These are phyloP conservation scores for Acanthamoeba castellanii DNA, from an alignment of 208 protist species.

Conservation along the genomic window DNA sequence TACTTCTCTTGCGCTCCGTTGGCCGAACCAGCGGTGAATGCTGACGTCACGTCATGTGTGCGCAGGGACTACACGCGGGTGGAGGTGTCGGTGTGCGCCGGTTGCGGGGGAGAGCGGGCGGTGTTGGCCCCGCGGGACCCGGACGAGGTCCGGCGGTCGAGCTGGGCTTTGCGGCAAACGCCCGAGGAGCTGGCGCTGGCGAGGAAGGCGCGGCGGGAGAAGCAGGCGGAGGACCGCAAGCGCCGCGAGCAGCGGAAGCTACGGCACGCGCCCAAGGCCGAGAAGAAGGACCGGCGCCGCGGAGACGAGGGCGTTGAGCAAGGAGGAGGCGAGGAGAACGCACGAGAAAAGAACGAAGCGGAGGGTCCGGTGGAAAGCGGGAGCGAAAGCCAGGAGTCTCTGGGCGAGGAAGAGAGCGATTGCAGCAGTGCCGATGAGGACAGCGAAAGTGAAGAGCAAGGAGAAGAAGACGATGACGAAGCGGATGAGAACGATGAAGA, in stretches of 20 bases:
- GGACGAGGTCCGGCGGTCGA: not conserved
- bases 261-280: not conserved
- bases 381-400: not conserved
- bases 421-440: not conserved
- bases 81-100: not conserved
- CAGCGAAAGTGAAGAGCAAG: not conserved
- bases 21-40: not conserved
- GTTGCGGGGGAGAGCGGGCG: not conserved
- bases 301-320: not conserved
- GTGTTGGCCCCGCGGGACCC: not conserved
- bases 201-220: not conserved
- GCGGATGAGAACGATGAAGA: not conserved
- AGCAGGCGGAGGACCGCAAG: not conserved
- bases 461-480: not conserved
- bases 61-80: not conserved
- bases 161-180: not conserved
- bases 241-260: conserved; percentile 14
- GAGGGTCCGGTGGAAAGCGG: not conserved
- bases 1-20: not conserved
- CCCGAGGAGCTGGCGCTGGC: not conserved
- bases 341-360: not conserved
- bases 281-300: conserved; percentile 54
- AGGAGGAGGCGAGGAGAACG: not conserved
- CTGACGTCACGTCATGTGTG: not conserved
- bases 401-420: not conserved